Percentiles rank a stretch among this genome's conserved stretches.
These are phyloP conservation scores for Periconia digitata DNA, from an alignment of 2,329 filamentous ascomycete species.

Conservation along the genomic window DNA sequence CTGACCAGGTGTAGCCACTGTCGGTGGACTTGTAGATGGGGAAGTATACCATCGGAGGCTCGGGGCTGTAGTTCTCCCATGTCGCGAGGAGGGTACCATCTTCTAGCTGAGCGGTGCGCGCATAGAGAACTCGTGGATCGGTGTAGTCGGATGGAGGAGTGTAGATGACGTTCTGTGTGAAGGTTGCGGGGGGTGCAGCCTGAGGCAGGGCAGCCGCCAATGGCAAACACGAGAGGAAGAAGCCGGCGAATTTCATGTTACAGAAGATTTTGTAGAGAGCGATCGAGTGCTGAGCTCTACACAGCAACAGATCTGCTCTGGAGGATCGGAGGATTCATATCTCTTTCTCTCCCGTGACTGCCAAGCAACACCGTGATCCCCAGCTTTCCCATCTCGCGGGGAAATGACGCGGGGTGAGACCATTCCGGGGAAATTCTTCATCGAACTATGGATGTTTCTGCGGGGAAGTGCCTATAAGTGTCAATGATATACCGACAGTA, in stretches of 20 bases:
- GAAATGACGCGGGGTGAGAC: constrained; percentile 13
- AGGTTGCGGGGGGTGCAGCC: constrained; percentile 23
- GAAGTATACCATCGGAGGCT: constrained; percentile 48
- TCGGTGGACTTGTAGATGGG: constrained; percentile 52
- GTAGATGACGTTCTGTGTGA: constrained; percentile 44
- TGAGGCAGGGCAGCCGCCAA: constrained; percentile 26
- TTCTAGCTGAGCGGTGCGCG: constrained; percentile 51
- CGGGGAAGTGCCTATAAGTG: constrained; percentile 12
- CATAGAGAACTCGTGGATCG: constrained; percentile 54
- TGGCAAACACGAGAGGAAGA: constrained; percentile 25
- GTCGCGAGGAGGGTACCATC: constrained; percentile 53
- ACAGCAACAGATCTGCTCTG: neutral
- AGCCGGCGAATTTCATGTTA: constrained; percentile 35
- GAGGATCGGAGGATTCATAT: neutral
- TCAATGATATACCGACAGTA: constrained; percentile 18
- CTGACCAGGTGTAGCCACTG: constrained; percentile 58
- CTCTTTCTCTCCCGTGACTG: neutral
- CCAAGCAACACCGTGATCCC: neutral
- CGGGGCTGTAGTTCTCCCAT: constrained; percentile 58
- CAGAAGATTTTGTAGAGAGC: neutral
- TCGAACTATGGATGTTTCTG: constrained; percentile 11
- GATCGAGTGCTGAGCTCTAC: neutral
- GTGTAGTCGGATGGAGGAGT: constrained; percentile 49
- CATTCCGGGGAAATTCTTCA: constrained; percentile 22
- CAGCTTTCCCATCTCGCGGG: constrained; percentile 3